These are phyloP conservation scores for Bruguiera sexangula DNA, from an alignment of 345 rosid species.

Conservation along the genomic window DNA sequence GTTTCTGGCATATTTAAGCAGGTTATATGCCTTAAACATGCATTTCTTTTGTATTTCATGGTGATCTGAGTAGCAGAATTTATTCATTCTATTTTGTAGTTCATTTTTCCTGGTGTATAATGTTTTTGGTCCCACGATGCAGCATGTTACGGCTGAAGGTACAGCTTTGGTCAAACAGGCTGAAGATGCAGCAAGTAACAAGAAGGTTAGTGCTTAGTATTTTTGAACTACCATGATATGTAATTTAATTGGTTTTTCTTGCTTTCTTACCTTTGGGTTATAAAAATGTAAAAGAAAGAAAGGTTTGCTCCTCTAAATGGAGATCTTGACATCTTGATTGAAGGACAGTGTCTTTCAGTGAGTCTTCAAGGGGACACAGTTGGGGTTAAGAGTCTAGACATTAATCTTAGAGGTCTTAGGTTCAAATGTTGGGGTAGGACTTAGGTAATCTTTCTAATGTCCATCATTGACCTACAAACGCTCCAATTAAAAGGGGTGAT, in stretches of 20 bases:
- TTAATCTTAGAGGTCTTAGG: no score
- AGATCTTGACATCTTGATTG: no score
- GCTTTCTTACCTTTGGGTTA: no score
- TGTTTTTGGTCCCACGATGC: constrained; percentile 4
- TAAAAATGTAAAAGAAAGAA: no score
- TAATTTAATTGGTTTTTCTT: background rate
- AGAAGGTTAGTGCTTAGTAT: constrained; percentile 22
- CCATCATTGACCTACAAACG: no score
- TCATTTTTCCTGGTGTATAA: background rate
- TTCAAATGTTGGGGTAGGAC: no score
- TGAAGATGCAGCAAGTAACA: constrained; percentile 39
- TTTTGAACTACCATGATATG: background rate
- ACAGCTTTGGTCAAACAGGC: constrained; percentile 37
- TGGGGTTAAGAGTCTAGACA: no score
- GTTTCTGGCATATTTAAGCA: constrained; percentile 36
- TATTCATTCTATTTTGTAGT: background rate
- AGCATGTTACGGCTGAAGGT: constrained; percentile 39
- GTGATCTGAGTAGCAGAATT: background rate
- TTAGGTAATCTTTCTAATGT: no score
- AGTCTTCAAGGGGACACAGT: no score
- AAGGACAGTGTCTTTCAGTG: no score
- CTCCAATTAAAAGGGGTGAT: no score
- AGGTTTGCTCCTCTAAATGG: no score
- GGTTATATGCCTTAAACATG: constrained; percentile 14
- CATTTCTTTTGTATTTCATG: background rate